These are phyloP conservation scores for Pythium chondricola DNA, from an alignment of 352 stramenopile genomes.

Conservation along the genomic window DNA sequence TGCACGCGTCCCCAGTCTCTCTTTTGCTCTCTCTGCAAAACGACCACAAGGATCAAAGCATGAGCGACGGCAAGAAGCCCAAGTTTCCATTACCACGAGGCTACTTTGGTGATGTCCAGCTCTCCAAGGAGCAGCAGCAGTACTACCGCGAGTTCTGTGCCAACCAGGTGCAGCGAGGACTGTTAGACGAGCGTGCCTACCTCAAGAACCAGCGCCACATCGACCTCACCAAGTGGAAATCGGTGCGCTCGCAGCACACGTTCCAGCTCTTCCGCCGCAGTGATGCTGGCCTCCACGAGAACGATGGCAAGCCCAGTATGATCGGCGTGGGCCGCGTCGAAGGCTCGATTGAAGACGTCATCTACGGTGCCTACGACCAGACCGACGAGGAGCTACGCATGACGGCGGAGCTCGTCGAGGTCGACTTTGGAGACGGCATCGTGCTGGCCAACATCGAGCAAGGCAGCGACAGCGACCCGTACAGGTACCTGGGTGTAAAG, in stretches of 20 bases:
- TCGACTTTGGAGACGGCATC: slow-evolving; percentile 27
- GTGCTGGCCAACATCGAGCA: slow-evolving; percentile 36
- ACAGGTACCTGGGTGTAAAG: slow-evolving; percentile 49
- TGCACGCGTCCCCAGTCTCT: no score
- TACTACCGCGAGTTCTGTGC: slow-evolving; percentile 24
- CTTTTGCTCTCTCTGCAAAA: no score
- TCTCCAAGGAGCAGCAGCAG: slow-evolving; percentile 22
- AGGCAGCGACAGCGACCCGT: slow-evolving; percentile 27
- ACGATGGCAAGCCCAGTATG: slow-evolving; percentile 27
- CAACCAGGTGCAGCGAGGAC: slow-evolving; percentile 23
- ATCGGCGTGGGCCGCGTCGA: slow-evolving; percentile 33
- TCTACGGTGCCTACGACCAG: slow-evolving; percentile 44
- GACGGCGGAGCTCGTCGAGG: slow-evolving; percentile 16
- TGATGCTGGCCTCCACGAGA: slow-evolving; percentile 20
- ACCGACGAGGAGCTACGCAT: slow-evolving; percentile 41
- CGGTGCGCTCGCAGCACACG: slow-evolving; percentile 26
- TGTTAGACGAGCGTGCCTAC: slow-evolving; percentile 22
- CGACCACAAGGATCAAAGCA: no score
- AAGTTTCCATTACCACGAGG: slow-evolving; percentile 17
- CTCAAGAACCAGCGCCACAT: slow-evolving; percentile 9
- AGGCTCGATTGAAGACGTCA: slow-evolving; percentile 38
- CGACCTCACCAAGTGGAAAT: slow-evolving; percentile 36
- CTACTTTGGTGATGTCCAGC: slow-evolving; percentile 12
- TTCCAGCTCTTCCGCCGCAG: slow-evolving; percentile 38
- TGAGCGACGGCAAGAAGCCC: slow-evolving; percentile 9